Percentiles rank a stretch among this genome's conserved stretches.
phyloP scores from a whole-genome alignment of 1,139 yeast genomes.

The Geotrichum candidum region DNA sequence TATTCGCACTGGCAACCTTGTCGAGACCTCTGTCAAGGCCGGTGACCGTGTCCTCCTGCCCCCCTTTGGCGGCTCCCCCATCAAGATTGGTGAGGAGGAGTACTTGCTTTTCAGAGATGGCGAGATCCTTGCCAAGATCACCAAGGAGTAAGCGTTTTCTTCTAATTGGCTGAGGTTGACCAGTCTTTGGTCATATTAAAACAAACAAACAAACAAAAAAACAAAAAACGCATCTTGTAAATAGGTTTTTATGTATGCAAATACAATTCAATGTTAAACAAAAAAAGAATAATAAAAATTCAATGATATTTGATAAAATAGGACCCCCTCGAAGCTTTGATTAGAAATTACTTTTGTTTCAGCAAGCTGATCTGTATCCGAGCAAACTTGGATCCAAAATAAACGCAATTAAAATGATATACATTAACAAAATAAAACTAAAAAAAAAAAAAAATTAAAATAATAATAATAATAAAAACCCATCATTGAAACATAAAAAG shows the following conservation, averaged over 20 bases:
- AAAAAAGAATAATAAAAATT: neutral
- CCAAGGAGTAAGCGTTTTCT: constrained; percentile 32
- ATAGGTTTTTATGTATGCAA: neutral
- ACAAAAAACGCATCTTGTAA: neutral
- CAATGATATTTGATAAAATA: no score
- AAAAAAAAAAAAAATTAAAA: neutral
- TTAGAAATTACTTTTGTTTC: no score
- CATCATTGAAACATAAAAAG: neutral
- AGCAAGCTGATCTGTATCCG: no score
- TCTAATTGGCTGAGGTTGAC: neutral
- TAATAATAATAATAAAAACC: no score
- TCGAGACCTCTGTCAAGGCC: constrained; percentile 67
- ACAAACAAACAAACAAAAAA: neutral
- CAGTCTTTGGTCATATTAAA: neutral
- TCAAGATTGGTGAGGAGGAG: constrained; percentile 74
- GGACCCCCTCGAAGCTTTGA: no score
- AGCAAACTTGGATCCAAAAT: no score
- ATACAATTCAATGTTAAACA: neutral
- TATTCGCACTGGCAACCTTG: constrained; percentile 49
- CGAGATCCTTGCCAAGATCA: constrained; percentile 87
- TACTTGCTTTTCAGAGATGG: constrained; percentile 61
- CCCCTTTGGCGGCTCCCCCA: constrained; percentile 78
- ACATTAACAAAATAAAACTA: neutral
- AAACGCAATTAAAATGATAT: no score
- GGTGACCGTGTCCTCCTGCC: constrained; percentile 96